A percentile compares a stretch with the other conserved stretches of the same genome.
phyloP scores from a whole-genome alignment of 371 early-diverging fungal species.

The Rhizomucor pusillus region DNA sequence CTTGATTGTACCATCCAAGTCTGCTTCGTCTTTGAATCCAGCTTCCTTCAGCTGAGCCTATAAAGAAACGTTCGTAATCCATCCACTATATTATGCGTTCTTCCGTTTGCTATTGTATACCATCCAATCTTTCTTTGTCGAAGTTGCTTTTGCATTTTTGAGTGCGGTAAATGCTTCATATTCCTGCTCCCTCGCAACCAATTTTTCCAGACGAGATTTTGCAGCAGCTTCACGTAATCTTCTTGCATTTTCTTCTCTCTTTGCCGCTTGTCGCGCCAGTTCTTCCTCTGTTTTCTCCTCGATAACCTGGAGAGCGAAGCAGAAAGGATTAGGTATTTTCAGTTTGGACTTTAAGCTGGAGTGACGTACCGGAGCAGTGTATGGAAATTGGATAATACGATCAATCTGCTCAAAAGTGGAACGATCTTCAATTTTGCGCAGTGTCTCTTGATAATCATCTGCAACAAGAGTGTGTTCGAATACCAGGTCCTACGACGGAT shows the following conservation, averaged over 20 bases:
- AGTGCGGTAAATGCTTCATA: slow-evolving; percentile 58
- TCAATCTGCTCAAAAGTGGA: slow-evolving; percentile 56
- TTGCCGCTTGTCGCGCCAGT: slow-evolving; percentile 66
- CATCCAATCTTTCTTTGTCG: slow-evolving; percentile 55
- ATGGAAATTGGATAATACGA: slow-evolving; percentile 75
- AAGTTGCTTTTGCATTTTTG: slow-evolving; percentile 46
- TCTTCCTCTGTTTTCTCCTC: slow-evolving; percentile 83
- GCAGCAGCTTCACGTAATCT: slow-evolving; percentile 79
- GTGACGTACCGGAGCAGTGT: slow-evolving; percentile 51
- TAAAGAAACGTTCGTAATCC: not conserved
- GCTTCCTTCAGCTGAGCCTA: slow-evolving; percentile 59
- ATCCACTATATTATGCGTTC: not conserved
- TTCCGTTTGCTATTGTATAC: slow-evolving; percentile 22
- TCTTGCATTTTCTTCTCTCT: slow-evolving; percentile 70
- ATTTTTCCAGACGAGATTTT: slow-evolving; percentile 73
- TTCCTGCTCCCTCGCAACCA: slow-evolving; percentile 56
- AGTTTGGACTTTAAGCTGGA: too few species aligned
- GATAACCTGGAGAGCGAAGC: slow-evolving; percentile 22
- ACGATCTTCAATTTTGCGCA: slow-evolving; percentile 53
- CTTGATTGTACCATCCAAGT: slow-evolving; percentile 72
- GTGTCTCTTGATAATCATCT: slow-evolving; percentile 66
- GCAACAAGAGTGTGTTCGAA: slow-evolving; percentile 71
- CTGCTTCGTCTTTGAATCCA: slow-evolving; percentile 72
- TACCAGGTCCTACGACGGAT: slow-evolving; percentile 51
- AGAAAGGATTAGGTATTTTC: too few species aligned